Conservation (phyloP, 1,284 basidiomycete genomes). For the Austroboletus olivaceoglutinosus region DNA sequence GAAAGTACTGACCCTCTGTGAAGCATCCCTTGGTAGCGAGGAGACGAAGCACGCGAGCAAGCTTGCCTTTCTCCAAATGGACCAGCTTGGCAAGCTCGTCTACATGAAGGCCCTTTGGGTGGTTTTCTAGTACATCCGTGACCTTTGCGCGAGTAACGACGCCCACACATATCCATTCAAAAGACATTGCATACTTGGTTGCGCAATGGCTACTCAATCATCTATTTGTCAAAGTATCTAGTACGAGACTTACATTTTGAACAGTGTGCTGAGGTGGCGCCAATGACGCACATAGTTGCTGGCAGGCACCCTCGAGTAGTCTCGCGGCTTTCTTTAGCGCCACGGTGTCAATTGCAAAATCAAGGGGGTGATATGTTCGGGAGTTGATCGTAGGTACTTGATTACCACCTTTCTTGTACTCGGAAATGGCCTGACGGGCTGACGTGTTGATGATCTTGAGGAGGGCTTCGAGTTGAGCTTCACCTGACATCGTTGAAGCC, state of each 20-base stretch:
- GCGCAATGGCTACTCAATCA: not conserved
- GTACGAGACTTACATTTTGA: slow-evolving; percentile 22
- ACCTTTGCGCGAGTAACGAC: slow-evolving; percentile 23
- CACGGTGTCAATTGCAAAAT: slow-evolving; percentile 20
- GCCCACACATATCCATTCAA: slow-evolving; percentile 27
- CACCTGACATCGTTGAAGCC: slow-evolving; percentile 19
- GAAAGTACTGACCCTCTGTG: slow-evolving; percentile 22
- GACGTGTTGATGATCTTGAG: slow-evolving; percentile 26
- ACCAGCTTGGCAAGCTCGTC: slow-evolving; percentile 23
- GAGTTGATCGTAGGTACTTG: slow-evolving; percentile 26
- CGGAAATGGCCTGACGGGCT: slow-evolving; percentile 26
- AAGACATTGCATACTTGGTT: slow-evolving; percentile 18
- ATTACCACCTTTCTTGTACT: slow-evolving; percentile 26
- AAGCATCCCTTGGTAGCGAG: slow-evolving; percentile 36
- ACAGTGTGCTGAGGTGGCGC: slow-evolving; percentile 31
- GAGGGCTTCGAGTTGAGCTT: slow-evolving; percentile 26
- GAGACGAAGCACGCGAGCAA: slow-evolving; percentile 33
- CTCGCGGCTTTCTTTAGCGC: slow-evolving; percentile 28
- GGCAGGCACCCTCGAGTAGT: slow-evolving; percentile 28
- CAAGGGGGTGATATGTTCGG: slow-evolving; percentile 23
- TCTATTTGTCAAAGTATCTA: no score
- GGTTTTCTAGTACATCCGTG: slow-evolving; percentile 23
- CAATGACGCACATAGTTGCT: slow-evolving; percentile 28
- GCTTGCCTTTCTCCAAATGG: slow-evolving; percentile 27
- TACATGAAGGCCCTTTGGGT: slow-evolving; percentile 28